Evolutionary conservation across 495 filamentous ascomycete genomes (phyloP).

Genomic region (Neurospora sublineolata): DNA sequence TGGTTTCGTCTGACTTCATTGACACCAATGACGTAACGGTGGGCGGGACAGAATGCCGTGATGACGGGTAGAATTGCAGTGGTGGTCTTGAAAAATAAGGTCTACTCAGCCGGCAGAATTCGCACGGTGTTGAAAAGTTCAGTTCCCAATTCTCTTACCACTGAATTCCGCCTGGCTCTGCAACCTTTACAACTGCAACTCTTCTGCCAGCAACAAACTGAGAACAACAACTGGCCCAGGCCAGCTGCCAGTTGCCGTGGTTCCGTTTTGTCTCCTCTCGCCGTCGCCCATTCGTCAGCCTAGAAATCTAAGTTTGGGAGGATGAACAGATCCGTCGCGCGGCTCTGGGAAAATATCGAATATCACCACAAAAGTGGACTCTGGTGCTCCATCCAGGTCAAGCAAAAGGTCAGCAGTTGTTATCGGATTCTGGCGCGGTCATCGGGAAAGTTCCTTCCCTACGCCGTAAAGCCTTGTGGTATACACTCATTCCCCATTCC

Average conservation of each 20-base stretch:
- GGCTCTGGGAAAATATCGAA: neutral
- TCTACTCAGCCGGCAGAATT: neutral
- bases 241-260: neutral
- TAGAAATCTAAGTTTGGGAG: neutral
- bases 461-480: neutral
- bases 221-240: neutral
- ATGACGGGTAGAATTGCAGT: conserved; percentile 18
- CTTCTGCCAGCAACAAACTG: neutral
- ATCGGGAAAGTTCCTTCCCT: neutral
- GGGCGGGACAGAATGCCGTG: conserved; percentile 2
- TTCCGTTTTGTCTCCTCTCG: neutral
- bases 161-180: neutral
- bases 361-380: neutral
- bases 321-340: neutral
- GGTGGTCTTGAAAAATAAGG: conserved; percentile 7
- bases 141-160: neutral
- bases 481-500: neutral
- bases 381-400: neutral
- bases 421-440: neutral
- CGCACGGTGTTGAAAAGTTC: conserved; percentile 18
- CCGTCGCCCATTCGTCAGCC: neutral
- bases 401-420: neutral
- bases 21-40: conserved; percentile 25
- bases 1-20: conserved; percentile 11
- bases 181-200: neutral